Conservation (phyloP, 1,139 yeast genomes). For the Yamadazyma diddensiae region DNA sequence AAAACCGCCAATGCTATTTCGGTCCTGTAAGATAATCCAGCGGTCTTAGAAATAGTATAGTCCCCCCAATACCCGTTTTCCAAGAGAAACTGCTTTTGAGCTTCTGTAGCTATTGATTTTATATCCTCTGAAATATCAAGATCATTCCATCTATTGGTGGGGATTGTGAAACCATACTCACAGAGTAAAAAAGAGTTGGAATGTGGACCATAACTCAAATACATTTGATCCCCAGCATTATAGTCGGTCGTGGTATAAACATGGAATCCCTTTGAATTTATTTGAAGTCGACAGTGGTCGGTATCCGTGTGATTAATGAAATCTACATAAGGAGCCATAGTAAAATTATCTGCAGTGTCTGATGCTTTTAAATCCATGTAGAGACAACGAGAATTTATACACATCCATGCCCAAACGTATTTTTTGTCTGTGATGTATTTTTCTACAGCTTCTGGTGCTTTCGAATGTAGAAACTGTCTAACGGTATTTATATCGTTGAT, state of each 20-base stretch:
- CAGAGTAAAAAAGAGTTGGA: constrained; percentile 74
- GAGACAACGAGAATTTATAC: constrained; percentile 88
- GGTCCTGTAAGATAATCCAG: constrained; percentile 66
- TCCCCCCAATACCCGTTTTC: constrained; percentile 63
- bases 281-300: constrained; percentile 51
- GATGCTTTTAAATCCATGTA: constrained; percentile 63
- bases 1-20: constrained; percentile 69
- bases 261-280: constrained; percentile 49
- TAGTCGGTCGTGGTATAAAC: constrained; percentile 42
- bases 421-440: constrained; percentile 5
- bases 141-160: constrained; percentile 62
- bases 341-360: constrained; percentile 60
- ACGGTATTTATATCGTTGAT: constrained; percentile 34
- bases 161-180: constrained; percentile 80
- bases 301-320: constrained; percentile 72
- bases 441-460: constrained; percentile 6
- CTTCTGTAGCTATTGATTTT: constrained; percentile 30
- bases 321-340: constrained; percentile 91
- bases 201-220: constrained; percentile 84
- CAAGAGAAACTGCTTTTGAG: constrained; percentile 46
- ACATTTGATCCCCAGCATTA: constrained; percentile 53
- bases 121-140: constrained; percentile 57
- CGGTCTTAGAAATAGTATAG: constrained; percentile 56
- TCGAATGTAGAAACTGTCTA: constrained; percentile 17
- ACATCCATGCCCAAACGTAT: constrained; percentile 51